Conservation (phyloP, 2,329 filamentous ascomycete species). For the Tolypocladium pustulatum region DNA sequence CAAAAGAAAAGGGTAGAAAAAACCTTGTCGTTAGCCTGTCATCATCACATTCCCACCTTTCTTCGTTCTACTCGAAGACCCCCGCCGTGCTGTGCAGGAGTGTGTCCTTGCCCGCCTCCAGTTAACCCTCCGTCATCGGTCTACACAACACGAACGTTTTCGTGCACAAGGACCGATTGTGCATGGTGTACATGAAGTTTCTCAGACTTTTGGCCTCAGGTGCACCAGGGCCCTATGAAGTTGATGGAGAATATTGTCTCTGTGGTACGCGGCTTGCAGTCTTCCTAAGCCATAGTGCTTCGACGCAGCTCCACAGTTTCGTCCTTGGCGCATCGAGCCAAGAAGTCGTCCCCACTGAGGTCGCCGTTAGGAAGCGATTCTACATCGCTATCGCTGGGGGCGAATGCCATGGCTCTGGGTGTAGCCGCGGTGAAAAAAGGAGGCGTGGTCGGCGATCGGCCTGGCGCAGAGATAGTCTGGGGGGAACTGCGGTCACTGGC, state of each 20-base stretch:
- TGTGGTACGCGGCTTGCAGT: not conserved
- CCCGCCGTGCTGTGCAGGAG: not conserved
- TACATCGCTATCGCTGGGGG: not conserved
- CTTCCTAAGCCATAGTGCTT: not conserved
- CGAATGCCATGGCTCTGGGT: conserved; percentile 16
- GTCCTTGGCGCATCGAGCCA: not conserved
- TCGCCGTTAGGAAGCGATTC: not conserved
- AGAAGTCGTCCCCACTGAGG: not conserved
- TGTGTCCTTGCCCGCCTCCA: no score
- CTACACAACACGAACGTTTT: no score
- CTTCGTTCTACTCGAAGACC: not conserved
- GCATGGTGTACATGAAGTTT: not conserved
- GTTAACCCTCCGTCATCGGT: no score
- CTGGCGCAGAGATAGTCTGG: conserved; percentile 4
- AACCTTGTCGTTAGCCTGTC: not conserved
- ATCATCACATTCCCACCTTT: not conserved
- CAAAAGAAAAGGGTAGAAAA: not conserved
- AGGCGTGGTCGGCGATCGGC: conserved; percentile 10
- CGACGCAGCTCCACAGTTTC: not conserved
- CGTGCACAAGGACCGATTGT: no score
- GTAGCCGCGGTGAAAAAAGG: conserved; percentile 15
- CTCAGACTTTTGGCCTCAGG: not conserved
- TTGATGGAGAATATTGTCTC: not conserved
- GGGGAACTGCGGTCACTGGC: not conserved
- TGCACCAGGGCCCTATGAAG: not conserved